These are phyloP conservation scores for Vitis cinerea DNA, from an alignment of 164 flowering plant species.

Conservation along the genomic window DNA sequence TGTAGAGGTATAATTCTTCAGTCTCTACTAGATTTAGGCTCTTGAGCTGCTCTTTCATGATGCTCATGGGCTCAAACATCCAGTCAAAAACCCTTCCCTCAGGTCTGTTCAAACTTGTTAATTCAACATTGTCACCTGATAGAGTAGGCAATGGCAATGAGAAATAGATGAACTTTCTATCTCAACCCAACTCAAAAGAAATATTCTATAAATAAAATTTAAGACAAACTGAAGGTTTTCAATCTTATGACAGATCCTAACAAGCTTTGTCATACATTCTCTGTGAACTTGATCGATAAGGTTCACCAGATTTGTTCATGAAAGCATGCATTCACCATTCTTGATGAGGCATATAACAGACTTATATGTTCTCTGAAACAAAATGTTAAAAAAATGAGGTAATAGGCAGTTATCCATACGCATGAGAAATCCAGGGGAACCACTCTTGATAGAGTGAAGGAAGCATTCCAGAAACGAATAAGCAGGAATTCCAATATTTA, in stretches of 20 bases:
- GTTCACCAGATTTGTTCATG: neutral
- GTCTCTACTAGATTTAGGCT: conserved; percentile 22
- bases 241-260: no score
- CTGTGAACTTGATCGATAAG: neutral
- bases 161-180: neutral
- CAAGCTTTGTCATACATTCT: no score
- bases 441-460: conserved; percentile 36
- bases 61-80: conserved; percentile 42
- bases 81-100: conserved; percentile 49
- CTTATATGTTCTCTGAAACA: neutral
- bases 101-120: conserved; percentile 37
- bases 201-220: no score
- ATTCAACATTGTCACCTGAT: conserved; percentile 36
- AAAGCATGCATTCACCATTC: neutral
- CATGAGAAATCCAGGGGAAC: conserved; percentile 40
- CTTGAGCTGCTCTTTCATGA: conserved; percentile 39
- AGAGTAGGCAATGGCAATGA: neutral
- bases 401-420: conserved; percentile 22
- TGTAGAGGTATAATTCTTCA: conserved; percentile 29
- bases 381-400: neutral
- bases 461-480: conserved; percentile 37
- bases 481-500: conserved; percentile 39
- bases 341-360: neutral
- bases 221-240: no score
- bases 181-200: neutral